Evolutionary conservation across 2,329 filamentous ascomycete species (phyloP).

Genomic region (Cordyceps pruinosa): DNA sequence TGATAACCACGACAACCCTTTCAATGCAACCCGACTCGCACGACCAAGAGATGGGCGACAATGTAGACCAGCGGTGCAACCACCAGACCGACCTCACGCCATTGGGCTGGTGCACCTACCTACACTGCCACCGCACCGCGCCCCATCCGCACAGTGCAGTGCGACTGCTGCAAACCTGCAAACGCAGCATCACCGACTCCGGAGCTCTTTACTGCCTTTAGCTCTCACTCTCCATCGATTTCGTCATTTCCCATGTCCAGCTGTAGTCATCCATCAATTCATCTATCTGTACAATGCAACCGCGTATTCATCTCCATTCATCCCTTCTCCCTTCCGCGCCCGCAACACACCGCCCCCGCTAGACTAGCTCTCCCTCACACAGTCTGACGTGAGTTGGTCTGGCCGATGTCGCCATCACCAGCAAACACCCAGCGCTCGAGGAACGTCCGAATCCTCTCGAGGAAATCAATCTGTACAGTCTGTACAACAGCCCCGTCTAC

Average conservation of each 20-base stretch:
- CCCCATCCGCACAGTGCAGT: neutral
- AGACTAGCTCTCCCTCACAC: neutral
- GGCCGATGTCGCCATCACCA: conserved; percentile 1
- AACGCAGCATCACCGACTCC: conserved; percentile 6
- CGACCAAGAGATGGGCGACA: no score
- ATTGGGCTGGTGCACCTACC: no score
- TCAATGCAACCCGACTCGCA: no score
- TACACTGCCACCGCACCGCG: neutral
- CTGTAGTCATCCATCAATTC: neutral
- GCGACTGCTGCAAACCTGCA: neutral
- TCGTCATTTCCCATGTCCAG: neutral
- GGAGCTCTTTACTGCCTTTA: neutral
- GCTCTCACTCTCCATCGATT: neutral
- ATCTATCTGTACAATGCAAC: no score
- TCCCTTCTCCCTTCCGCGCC: neutral
- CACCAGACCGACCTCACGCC: no score
- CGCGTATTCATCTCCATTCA: no score
- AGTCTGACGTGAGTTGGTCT: conserved; percentile 1
- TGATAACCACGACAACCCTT: no score
- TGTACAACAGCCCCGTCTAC: neutral
- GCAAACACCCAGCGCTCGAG: neutral
- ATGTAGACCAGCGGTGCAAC: no score
- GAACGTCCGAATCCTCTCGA: neutral
- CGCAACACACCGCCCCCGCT: neutral
- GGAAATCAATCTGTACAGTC: neutral